phyloP scores from a whole-genome alignment of 2,329 filamentous ascomycete species.

The Fusarium xylarioides region DNA sequence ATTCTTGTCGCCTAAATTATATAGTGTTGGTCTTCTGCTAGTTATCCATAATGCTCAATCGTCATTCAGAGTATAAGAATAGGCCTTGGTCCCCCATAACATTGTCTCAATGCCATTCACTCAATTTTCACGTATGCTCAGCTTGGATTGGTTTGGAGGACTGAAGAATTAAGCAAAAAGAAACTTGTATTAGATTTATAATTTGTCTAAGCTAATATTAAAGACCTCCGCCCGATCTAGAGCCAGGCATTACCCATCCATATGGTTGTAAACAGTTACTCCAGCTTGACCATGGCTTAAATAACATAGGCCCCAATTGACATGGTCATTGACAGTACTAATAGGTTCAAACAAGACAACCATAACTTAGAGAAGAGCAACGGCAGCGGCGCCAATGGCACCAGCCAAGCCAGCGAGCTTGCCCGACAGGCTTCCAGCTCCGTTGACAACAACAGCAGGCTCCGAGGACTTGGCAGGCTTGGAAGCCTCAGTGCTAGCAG shows the following conservation, averaged over 20 bases:
- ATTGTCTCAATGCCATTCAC: neutral
- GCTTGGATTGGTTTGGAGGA: too few species aligned
- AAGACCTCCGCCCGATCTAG: neutral
- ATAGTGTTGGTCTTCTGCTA: neutral
- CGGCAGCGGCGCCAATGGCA: constrained; percentile 1
- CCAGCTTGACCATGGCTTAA: too few species aligned
- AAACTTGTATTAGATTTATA: neutral
- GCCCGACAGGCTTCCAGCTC: neutral
- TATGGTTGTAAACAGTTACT: too few species aligned
- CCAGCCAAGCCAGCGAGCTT: neutral
- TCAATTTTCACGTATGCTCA: too few species aligned
- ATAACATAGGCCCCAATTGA: too few species aligned
- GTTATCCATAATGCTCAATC: neutral
- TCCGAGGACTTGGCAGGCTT: neutral
- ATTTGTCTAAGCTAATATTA: neutral
- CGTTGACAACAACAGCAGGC: constrained; percentile 6
- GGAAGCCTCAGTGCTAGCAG: neutral
- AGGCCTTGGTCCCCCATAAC: neutral
- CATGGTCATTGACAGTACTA: too few species aligned
- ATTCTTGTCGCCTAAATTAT: rapidly evolving
- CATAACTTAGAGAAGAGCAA: neutral
- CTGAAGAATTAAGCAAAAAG: neutral
- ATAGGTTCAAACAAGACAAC: neutral
- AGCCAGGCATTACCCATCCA: neutral
- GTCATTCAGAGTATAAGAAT: rapidly evolving